A percentile compares a stretch with the other conserved stretches of the same genome.
phyloP scores from a whole-genome alignment of 2,329 filamentous ascomycete species.

The Calycina herbarum region DNA sequence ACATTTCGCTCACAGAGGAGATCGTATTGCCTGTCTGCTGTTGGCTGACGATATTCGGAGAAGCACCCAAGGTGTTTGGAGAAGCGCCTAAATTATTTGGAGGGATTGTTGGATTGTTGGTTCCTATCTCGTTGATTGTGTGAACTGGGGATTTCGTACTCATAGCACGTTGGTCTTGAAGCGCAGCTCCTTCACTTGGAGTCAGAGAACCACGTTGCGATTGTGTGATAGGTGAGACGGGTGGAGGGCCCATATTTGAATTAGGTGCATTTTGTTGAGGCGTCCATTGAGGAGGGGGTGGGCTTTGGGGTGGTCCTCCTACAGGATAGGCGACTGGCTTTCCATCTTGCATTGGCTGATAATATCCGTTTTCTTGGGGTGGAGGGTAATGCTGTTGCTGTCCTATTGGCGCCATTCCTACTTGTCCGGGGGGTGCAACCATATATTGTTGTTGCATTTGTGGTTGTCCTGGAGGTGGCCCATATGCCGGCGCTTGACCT shows the following conservation, averaged over 20 bases:
- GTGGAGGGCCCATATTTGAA: neutral
- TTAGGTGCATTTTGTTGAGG: neutral
- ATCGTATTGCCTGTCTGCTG: neutral
- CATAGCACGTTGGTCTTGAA: neutral
- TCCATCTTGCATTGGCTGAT: slow-evolving; percentile 5
- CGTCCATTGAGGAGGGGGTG: slow-evolving; percentile 11
- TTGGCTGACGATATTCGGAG: neutral
- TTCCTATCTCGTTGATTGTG: slow-evolving; percentile 12
- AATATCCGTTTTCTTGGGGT: slow-evolving; percentile 2
- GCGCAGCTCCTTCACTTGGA: neutral
- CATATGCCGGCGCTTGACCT: neutral
- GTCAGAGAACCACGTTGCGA: slow-evolving; percentile 9
- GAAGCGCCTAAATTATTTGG: neutral
- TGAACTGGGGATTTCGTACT: slow-evolving; percentile 3
- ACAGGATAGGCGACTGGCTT: neutral
- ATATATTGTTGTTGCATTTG: slow-evolving; percentile 8
- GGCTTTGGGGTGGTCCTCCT: slow-evolving; percentile 4
- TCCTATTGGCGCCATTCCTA: neutral
- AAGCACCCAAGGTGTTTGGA: neutral
- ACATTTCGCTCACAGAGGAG: slow-evolving; percentile 1
- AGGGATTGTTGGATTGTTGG: neutral
- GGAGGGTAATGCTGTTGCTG: neutral
- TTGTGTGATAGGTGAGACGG: slow-evolving; percentile 8
- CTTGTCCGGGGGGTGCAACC: neutral
- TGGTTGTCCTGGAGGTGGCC: neutral